Evolutionary conservation across 306 rosid species (phyloP), one percentile per base, ranked within the genome.

Genomic region (Malus orientalis): DNA sequence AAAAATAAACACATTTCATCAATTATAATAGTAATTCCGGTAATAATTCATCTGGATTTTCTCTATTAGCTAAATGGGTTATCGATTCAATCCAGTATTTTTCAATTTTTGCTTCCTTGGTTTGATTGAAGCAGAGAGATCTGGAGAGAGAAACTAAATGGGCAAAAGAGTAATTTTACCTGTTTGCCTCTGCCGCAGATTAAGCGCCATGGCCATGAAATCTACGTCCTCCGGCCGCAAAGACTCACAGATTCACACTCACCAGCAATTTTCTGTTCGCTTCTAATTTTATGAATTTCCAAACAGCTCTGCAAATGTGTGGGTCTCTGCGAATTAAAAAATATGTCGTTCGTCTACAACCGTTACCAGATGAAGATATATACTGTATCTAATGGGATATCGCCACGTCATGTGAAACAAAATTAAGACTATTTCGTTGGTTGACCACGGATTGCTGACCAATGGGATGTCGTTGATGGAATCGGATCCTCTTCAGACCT

Each of bases 111-210:
- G 22, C 55, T 49, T 33, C 54, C 58, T 16, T 27, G 22, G 67
- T 40, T 71, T 62, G n/a, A 58, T 77, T 25, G 57, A 20, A 33
- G n/a, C 20, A 25, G 47, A 80, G 76, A 85, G 54, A 74, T 53
- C 70, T 55, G 22, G 27, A n/a, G 4, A 57, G 42, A 66, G 51
- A 54, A 18, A 33, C 25, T 64, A 76, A 62, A 75, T 4, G 67
- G 66, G 16, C 18, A 33, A 79, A 30, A 54, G 70, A 54, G 30
- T 16, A 55, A 33, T 16, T 4, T 67, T 73, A 90, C 95, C 90
- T 30, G 89, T 86, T 78, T 90, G 92, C 74, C 84, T 81, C 22
- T 83, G 89, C 71, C 91, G 96, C 70, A 90, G 92, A 85, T 86
- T 90, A 72, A 90, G 87, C 68, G 87, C 74, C 96, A 90, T 88